These are phyloP conservation scores for Hyaloperonospora brassicae DNA, from an alignment of 352 stramenopile species.

Conservation along the genomic window DNA sequence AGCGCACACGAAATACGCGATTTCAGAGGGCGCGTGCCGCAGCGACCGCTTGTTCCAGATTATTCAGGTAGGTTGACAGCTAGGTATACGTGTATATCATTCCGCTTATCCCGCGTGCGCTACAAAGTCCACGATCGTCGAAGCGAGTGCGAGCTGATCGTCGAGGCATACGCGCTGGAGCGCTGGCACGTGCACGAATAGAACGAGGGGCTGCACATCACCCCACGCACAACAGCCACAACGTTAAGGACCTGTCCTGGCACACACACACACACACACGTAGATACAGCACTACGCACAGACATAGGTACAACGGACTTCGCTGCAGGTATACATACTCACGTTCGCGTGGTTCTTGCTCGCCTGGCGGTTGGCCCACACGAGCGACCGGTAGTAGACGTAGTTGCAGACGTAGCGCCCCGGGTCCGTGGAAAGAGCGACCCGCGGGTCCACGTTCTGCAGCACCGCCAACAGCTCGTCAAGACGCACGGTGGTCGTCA, in stretches of 20 bases:
- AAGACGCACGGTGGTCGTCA: slow-evolving; percentile 49
- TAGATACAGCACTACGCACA: no score
- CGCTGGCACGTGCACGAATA: slow-evolving; percentile 75
- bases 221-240: slow-evolving; percentile 2
- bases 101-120: slow-evolving; percentile 15
- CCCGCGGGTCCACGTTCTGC: slow-evolving; percentile 23
- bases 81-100: slow-evolving; percentile 3
- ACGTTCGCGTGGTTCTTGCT: slow-evolving; percentile 28
- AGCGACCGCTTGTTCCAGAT: no score
- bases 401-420: slow-evolving; percentile 85
- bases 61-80: no score
- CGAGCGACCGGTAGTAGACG: slow-evolving; percentile 74
- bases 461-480: slow-evolving; percentile 44
- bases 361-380: slow-evolving; percentile 44
- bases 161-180: slow-evolving; percentile 50
- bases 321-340: slow-evolving; percentile 4
- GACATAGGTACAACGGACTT: no score
- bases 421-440: slow-evolving; percentile 58
- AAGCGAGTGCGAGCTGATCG: slow-evolving; percentile 54
- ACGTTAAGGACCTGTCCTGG: neutral
- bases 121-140: slow-evolving; percentile 48
- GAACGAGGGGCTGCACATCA: slow-evolving; percentile 36
- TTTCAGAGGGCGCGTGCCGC: no score
- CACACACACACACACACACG: no score
- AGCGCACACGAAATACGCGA: no score